Base-by-base conservation (phyloP, 768 basidiomycete genomes). In the Podaxis carcinomalis region DNA sequence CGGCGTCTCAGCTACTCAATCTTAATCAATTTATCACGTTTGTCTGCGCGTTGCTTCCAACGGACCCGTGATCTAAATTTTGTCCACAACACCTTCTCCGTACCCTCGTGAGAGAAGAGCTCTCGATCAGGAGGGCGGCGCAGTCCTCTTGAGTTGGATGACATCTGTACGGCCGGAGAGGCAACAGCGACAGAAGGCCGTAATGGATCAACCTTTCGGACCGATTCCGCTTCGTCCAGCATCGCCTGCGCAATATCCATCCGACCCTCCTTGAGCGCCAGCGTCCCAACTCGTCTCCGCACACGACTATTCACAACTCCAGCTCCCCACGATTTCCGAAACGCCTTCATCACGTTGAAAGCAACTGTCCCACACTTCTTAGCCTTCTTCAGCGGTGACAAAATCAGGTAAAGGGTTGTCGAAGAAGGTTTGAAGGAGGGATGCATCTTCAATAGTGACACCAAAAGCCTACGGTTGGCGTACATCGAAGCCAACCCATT, bases 241-340 rank as follows among this genome's bases (percentile, higher is more conserved):
- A 61, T 55, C 23, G 67, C 68, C 61, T 73, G 56, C 16, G 75
- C 73, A 60, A 88, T 80, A 66, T 84, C 84, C 63, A 75, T 70
- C 49, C 86, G 80, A 14, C 86, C 83, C 73, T 91, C 83, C 69
- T 86, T 88, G 57, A 87, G 67, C 32, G 88, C 89, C 51, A 88
- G 74, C 44, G 70, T 72, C 4, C 80, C 79, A 56, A 91, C 70
- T 44, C 86, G 82, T 60, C 85, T 80, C 67, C 82, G 79, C 21
- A 91, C 88, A 21, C 77, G 74, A 55, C 78, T 75, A 72, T 88
- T 84, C 65, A 81, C 81, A 4, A 87, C 73, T 25, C 69, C 70
- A 19, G 71, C 57, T 2, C 89, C 89, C 86, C 86, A 91, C 64
- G 76, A 74, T 56, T 68, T 68, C 64, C 75, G 75, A 69, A 86